Evolutionary conservation across 2,329 filamentous ascomycete genomes (phyloP), one percentile per base, ranked within the genome.

Genomic region (Sporothrix brunneoviolacea): DNA sequence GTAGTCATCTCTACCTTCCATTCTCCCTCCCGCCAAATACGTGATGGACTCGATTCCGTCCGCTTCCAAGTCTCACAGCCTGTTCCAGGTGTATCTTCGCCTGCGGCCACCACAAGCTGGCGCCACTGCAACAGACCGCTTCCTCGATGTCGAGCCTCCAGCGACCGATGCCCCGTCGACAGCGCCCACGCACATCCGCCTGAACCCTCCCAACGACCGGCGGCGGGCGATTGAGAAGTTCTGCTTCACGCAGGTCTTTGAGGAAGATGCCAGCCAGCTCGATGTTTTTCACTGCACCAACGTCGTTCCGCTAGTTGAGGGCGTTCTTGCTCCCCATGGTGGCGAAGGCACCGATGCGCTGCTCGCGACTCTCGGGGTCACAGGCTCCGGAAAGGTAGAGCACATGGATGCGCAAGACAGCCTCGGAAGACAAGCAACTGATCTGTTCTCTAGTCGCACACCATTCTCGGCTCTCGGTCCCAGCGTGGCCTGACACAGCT

Each of bases 401-500:
- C 28, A 42, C 53, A 61, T 8, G 19, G n/a, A 27, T 22, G 15
- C 5, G 6, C 24, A 28, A 28, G 6, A 28, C 5, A 5, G 24
- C 10, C 24, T 10, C 24, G 10, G 24, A 28, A 6, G 6, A 6
- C 24, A 10, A n/a, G 30, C 30, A 33, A n/a, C 35, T 37, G 15
- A 37, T 12, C 6, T 22, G 13, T 19, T n/a, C 9, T 24, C 36
- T 6, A 96, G 91, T 94, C 88, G 56, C 91, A 98, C 66, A 98
- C 93, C 0, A 95, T 97, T 54, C 79, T 98, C 15, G 93, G 93
- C 50, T 94, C 88, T 12, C 85, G 84, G 58, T 81, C 79, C 19
- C 88, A 96, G 67, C 84, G 91, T 57, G 93, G 93, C 55, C 72
- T 98, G 48, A 95, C 90, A 0, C 93, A 98, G 66, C 84, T 98